phyloP scores from a whole-genome alignment of 192 early-diverging fungal genomes.

The Coemansia sp. region DNA sequence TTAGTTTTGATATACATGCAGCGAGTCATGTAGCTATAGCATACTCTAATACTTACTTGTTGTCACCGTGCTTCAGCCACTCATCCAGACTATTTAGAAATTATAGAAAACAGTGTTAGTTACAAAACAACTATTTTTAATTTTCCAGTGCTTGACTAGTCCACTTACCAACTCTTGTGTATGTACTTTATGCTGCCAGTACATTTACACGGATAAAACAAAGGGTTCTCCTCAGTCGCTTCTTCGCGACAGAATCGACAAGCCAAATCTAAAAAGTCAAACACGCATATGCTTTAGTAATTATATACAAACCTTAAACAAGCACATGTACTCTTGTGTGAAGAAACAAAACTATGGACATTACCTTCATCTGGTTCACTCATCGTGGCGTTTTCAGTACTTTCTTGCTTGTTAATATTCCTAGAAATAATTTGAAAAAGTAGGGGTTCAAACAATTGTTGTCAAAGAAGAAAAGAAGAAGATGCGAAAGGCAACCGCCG shows the following conservation, averaged over 20 bases:
- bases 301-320: no score
- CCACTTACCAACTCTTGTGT: constrained; percentile 67
- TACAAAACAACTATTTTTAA: neutral
- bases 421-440: neutral
- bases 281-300: no score
- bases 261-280: constrained; percentile 40
- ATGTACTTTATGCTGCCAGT: constrained; percentile 85
- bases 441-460: neutral
- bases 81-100: constrained; percentile 59
- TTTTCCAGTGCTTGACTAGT: neutral
- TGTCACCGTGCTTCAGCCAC: constrained; percentile 72
- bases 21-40: neutral
- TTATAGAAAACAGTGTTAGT: neutral
- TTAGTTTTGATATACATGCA: neutral
- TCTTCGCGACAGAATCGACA: constrained; percentile 72
- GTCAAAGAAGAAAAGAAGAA: neutral
- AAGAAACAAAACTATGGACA: no score
- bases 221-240: constrained; percentile 67
- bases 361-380: neutral
- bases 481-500: neutral
- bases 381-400: neutral
- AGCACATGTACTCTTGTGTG: no score
- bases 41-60: constrained; percentile 38
- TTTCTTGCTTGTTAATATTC: neutral
- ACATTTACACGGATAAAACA: constrained; percentile 92